Conservation (phyloP, 345 rosid genomes). For the Brassica juncea region DNA sequence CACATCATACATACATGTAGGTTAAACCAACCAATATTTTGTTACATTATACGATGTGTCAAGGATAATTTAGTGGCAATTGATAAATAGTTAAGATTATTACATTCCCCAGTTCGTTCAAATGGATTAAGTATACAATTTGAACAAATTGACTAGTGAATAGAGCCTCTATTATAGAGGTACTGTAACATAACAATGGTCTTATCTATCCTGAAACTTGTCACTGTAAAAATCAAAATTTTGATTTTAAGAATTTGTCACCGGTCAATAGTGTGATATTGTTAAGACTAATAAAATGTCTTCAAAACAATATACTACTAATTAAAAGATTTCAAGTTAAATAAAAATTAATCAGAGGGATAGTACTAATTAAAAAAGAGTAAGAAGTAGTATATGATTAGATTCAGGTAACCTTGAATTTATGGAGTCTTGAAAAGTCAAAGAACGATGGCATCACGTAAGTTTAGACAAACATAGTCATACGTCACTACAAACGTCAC, state of each 20-base stretch:
- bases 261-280: background rate
- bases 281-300: background rate
- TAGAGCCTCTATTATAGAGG: background rate
- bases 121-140: background rate
- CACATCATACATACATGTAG: background rate
- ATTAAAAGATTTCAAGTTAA: conserved; percentile 3
- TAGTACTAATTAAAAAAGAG: background rate
- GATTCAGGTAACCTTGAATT: conserved; percentile 13
- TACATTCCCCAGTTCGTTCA: background rate
- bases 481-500: background rate
- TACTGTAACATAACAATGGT: background rate
- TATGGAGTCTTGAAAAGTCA: conserved; percentile 18
- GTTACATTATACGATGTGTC: background rate
- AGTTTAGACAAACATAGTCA: background rate
- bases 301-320: background rate
- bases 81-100: background rate
- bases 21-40: background rate
- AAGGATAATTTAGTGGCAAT: background rate
- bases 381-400: background rate
- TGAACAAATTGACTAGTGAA: background rate
- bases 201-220: background rate
- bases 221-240: background rate
- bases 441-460: conserved; percentile 31
- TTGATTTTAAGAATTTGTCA: background rate
- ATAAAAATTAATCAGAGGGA: background rate